phyloP scores from a whole-genome alignment of 2,329 filamentous ascomycete genomes.

The Lizonia empirigonia region DNA sequence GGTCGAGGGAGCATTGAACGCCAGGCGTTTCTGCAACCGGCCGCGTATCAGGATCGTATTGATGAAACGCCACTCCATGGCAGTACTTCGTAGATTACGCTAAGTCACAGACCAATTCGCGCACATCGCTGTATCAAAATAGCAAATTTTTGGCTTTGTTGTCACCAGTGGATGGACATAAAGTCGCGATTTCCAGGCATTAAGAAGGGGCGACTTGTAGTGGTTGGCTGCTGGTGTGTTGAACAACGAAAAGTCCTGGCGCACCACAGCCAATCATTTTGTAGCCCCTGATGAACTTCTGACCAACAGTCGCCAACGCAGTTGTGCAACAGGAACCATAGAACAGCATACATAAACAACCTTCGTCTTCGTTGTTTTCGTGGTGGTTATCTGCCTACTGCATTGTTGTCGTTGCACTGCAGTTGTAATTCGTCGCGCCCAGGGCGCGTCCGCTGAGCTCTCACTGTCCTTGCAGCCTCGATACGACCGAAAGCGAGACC shows the following conservation, averaged over 20 bases:
- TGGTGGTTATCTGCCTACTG: constrained; percentile 21
- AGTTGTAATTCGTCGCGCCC: constrained; percentile 24
- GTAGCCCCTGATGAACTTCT: constrained; percentile 17
- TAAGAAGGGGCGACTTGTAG: constrained; percentile 2
- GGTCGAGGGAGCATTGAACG: constrained; percentile 43
- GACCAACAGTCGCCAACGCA: constrained; percentile 18
- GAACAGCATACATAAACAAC: constrained; percentile 29
- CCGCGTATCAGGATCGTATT: constrained; percentile 36
- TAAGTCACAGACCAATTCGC: constrained; percentile 25
- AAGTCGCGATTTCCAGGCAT: constrained; percentile 7
- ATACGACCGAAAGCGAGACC: constrained; percentile 3
- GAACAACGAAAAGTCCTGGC: constrained; percentile 10
- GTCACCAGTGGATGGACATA: constrained; percentile 9
- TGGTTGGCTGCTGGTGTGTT: constrained; percentile 30
- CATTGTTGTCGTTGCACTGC: constrained; percentile 26
- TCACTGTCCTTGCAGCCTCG: constrained; percentile 16
- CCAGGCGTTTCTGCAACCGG: constrained; percentile 40
- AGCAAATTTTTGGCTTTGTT: constrained; percentile 9
- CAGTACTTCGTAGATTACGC: constrained; percentile 13
- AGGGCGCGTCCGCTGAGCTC: constrained; percentile 23
- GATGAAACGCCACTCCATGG: constrained; percentile 34
- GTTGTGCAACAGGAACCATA: constrained; percentile 24
- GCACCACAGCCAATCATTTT: constrained; percentile 32
- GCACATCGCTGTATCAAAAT: constrained; percentile 21
- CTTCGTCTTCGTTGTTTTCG: constrained; percentile 25